phyloP scores from a whole-genome alignment of 176 grass and related monocot genomes.

The Hordeum vulgare region DNA sequence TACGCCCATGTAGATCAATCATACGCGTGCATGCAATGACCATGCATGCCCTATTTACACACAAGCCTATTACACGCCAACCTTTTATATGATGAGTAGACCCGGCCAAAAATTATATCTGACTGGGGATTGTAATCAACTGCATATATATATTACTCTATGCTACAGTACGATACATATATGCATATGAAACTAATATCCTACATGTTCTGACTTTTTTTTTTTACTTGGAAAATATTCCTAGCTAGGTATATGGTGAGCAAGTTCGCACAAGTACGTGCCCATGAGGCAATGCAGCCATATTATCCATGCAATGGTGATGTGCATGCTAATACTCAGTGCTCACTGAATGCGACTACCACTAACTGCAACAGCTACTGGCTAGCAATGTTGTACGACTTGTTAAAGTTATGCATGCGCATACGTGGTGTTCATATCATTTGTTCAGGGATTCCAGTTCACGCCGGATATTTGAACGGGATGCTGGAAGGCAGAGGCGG shows the following conservation, averaged over 20 bases:
- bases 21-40: background rate
- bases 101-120: background rate
- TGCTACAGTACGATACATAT: background rate
- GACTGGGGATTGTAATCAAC: background rate
- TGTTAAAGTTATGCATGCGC: conserved; percentile 14
- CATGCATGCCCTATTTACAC: background rate
- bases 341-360: conserved; percentile 22
- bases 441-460: conserved; percentile 66
- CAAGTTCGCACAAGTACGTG: conserved; percentile 15
- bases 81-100: background rate
- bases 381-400: conserved; percentile 11
- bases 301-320: conserved; percentile 34
- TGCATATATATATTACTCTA: background rate
- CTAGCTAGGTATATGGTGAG: background rate
- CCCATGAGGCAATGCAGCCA: background rate
- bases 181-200: too few species aligned
- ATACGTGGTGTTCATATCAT: background rate
- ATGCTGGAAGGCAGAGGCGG: conserved; percentile 42
- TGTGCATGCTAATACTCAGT: conserved; percentile 21
- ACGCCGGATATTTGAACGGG: conserved; percentile 58
- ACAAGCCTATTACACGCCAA: background rate
- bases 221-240: background rate
- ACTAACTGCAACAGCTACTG: conserved; percentile 10
- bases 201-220: background rate
- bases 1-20: background rate